These are phyloP conservation scores for Cyberlindnera euphorbiiphila DNA, from an alignment of 805 yeast genomes.

Conservation along the genomic window DNA sequence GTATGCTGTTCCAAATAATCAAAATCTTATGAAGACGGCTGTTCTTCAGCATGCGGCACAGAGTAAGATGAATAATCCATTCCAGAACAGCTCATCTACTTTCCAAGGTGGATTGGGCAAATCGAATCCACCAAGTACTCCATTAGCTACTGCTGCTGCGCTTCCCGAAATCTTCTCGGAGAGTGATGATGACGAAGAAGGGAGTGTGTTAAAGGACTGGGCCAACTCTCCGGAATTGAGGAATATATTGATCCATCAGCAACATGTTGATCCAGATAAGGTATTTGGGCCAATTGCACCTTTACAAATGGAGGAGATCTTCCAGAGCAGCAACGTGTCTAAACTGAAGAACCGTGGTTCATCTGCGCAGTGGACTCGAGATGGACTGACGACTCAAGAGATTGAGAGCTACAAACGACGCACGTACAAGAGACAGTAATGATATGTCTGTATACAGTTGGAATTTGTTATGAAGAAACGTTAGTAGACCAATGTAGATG, in stretches of 20 bases:
- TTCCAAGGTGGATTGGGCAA: slow-evolving; percentile 6
- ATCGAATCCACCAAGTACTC: slow-evolving; percentile 20
- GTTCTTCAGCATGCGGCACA: slow-evolving; percentile 31
- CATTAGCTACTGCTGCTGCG: slow-evolving; percentile 18
- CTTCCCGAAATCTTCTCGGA: slow-evolving; percentile 48
- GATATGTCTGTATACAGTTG: no score
- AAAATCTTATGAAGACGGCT: slow-evolving; percentile 32
- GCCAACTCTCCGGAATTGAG: slow-evolving; percentile 56
- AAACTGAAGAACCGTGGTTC: slow-evolving; percentile 53
- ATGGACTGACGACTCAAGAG: slow-evolving; percentile 43
- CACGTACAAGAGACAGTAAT: slow-evolving; percentile 9
- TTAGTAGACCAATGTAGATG: no score
- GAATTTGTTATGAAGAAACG: slow-evolving; percentile 3
- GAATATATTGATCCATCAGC: slow-evolving; percentile 41
- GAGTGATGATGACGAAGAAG: slow-evolving; percentile 52
- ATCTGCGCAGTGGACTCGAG: slow-evolving; percentile 43
- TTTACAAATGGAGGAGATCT: slow-evolving; percentile 65
- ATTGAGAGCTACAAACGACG: slow-evolving; percentile 42
- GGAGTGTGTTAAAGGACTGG: slow-evolving; percentile 52
- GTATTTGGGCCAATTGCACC: slow-evolving; percentile 76
- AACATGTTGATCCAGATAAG: slow-evolving; percentile 56
- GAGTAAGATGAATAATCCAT: slow-evolving; percentile 16
- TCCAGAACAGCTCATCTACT: slow-evolving; percentile 9
- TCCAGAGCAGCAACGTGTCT: slow-evolving; percentile 44
- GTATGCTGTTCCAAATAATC: slow-evolving; percentile 17